These are phyloP conservation scores for Dendrobium officinale DNA, from an alignment of 106 monocot genomes.

Conservation along the genomic window DNA sequence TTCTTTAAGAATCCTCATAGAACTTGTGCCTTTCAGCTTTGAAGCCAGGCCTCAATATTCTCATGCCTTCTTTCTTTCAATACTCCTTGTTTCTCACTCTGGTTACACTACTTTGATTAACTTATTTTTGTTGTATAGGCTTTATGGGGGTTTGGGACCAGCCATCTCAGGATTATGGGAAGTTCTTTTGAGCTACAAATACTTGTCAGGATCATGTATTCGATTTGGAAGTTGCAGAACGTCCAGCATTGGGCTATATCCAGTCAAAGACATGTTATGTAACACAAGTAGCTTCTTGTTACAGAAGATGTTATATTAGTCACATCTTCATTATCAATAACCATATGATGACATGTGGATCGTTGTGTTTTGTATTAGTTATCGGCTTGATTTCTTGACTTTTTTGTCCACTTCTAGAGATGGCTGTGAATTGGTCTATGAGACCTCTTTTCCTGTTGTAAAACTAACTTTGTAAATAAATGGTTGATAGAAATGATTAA, in stretches of 20 bases:
- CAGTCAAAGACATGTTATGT: background rate
- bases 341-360: background rate
- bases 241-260: background rate
- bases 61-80: background rate
- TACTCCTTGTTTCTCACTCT: background rate
- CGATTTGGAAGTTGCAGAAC: background rate
- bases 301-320: conserved; percentile 6
- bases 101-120: conserved; percentile 3
- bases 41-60: background rate
- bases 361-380: background rate
- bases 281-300: conserved; percentile 1
- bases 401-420: background rate
- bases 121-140: conserved; percentile 28
- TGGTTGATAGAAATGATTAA: conserved; percentile 6
- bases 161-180: conserved; percentile 52
- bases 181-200: conserved; percentile 45
- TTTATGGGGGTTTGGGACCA: conserved; percentile 79
- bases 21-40: background rate
- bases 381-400: background rate
- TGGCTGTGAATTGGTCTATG: background rate
- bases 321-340: background rate
- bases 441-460: background rate
- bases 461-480: conserved; percentile 1
- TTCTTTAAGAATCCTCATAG: background rate
- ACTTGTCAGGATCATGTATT: background rate